Conservation (phyloP, 1,284 basidiomycete genomes). For the Trichosporon asahii region DNA sequence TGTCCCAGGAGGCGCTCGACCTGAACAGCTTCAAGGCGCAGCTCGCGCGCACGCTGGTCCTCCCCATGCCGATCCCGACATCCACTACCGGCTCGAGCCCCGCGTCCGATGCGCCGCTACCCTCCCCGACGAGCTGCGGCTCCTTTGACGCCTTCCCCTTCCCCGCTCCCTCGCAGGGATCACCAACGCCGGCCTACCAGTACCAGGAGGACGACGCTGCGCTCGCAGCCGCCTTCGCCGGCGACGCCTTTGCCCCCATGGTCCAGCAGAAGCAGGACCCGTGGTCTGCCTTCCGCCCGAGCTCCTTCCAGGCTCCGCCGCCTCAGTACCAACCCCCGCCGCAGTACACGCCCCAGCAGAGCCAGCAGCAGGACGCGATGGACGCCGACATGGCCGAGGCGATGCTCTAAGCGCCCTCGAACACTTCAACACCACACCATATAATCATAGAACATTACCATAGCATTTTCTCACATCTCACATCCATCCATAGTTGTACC, state of each 20-base stretch:
- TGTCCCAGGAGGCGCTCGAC: constrained; percentile 25
- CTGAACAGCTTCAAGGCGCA: constrained; percentile 39
- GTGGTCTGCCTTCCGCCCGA: background rate
- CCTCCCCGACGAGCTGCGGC: constrained; percentile 15
- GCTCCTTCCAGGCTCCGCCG: background rate
- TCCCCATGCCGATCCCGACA: constrained; percentile 18
- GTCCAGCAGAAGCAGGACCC: constrained; percentile 7
- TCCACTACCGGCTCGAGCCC: constrained; percentile 4
- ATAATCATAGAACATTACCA: background rate
- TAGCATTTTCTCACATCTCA: background rate
- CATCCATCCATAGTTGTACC: background rate
- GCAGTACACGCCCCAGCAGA: background rate
- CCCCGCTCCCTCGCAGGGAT: background rate
- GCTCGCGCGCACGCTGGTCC: constrained; percentile 23
- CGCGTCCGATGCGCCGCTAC: constrained; percentile 13
- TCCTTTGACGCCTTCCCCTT: background rate
- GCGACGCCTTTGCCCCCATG: constrained; percentile 24
- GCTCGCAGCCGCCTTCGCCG: constrained; percentile 23
- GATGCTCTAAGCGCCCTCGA: background rate
- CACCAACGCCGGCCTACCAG: background rate
- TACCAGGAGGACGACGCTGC: constrained; percentile 15
- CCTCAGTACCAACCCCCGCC: background rate
- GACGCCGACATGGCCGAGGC: constrained; percentile 5
- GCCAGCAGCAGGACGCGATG: constrained; percentile 14
- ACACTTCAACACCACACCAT: background rate